Conservation (phyloP, 2,329 filamentous ascomycete genomes). For the Ceratocystis diversiconidia region DNA sequence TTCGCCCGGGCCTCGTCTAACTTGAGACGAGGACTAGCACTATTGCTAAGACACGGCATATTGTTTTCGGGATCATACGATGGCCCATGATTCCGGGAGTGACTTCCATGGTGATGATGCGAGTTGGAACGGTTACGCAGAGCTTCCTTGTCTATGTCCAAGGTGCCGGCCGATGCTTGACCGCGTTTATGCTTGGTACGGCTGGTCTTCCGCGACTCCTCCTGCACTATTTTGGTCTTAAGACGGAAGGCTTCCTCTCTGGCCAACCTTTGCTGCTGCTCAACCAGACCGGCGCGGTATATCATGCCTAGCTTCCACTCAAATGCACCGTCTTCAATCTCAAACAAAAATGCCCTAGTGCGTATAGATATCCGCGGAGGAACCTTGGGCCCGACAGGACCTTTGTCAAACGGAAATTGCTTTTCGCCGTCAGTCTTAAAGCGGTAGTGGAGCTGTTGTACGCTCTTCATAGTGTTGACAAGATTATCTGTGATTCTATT, state of each 20-base stretch:
- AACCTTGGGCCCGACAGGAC: conserved; percentile 69
- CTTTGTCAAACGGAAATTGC: conserved; percentile 65
- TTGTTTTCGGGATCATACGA: conserved; percentile 71
- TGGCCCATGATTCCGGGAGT: conserved; percentile 40
- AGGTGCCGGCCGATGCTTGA: conserved; percentile 6
- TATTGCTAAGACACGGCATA: conserved; percentile 25
- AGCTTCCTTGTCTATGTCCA: conserved; percentile 19
- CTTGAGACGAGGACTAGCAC: conserved; percentile 27
- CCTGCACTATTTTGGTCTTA: conserved; percentile 72
- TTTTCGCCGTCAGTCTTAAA: conserved; percentile 69
- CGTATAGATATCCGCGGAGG: conserved; percentile 77
- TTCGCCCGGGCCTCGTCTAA: conserved; percentile 62
- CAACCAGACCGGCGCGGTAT: conserved; percentile 73
- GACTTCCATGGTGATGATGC: conserved; percentile 23
- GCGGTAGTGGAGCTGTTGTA: conserved; percentile 81
- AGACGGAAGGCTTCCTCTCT: conserved; percentile 79
- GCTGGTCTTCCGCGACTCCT: conserved; percentile 45
- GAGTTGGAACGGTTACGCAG: conserved; percentile 34
- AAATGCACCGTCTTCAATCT: conserved; percentile 89
- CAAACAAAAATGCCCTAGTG: conserved; percentile 70
- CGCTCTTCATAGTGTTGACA: conserved; percentile 73
- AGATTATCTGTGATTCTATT: conserved; percentile 89
- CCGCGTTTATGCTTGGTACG: conserved; percentile 33
- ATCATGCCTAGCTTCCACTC: conserved; percentile 96
- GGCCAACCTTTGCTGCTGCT: conserved; percentile 79